Base-by-base conservation (phyloP, 371 early-diverging fungal genomes). In the Syncephalastrum contaminatum region DNA sequence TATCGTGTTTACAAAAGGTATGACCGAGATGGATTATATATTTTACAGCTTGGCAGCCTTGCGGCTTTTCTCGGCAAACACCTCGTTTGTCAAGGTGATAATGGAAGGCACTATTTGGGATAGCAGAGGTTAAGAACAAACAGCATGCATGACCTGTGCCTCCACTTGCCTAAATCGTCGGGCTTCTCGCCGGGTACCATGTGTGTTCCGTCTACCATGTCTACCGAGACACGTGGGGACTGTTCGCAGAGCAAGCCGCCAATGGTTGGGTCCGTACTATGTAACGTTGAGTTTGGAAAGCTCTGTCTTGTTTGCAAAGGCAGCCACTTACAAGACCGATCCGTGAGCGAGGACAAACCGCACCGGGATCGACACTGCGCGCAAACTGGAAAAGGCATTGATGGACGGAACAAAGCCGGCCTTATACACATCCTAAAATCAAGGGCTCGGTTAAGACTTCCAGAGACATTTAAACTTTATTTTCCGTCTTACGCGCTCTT, bases 111-210 rank as follows among this genome's bases (percentile, higher is more conserved):
- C 36, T 30, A 2, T 30, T 5, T 5, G 36, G 10, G 36, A 30
- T 25, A 24, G 8, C 3, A 8, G 10, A 30, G 5, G 36, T 30
- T 30, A 30, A 30, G 0, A 2, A 30, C 36, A 12, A 2, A 25
- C 25, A 25, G 36, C 36, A 3, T 30, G 36, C 12, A 30, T 30
- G 10, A 8, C 10, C 5, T 12, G 10, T 5, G 1, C 2, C 10
- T 30, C 10, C 2, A 16, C 56, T 64, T 67, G 69, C 69, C 49
- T 12, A 71, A 49, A 16, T 49, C 7, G 18, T 66, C 70, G 8
- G 72, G 72, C 0, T 45, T 49, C 44, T 75, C 75, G 19, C 50
- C 50, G 18, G 70, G 70, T 4, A 70, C 63, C 67, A 72, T 67
- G 21, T 75, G 75, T 1, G 67, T 51, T 1, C 75, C 75, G 25